Evolutionary conservation across 164 flowering plant species (phyloP).

Genomic region (Vitis cinerea): DNA sequence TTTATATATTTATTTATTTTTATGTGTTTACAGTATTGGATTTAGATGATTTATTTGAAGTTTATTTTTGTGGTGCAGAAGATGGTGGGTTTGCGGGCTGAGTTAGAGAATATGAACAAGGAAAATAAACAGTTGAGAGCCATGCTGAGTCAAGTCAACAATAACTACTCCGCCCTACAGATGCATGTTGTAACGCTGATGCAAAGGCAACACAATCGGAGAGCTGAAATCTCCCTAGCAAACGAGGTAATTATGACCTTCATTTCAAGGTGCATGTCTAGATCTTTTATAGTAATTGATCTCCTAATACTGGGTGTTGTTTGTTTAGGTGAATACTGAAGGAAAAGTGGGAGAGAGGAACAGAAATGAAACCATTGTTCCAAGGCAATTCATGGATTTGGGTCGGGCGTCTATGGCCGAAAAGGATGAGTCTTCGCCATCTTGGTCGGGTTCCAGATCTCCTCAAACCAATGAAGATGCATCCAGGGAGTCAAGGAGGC

Average conservation of each 20-base stretch:
- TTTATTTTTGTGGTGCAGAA: constrained; percentile 1
- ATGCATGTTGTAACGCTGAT: constrained; percentile 27
- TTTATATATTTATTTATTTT: neutral
- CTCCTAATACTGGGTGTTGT: neutral
- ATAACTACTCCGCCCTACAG: constrained; percentile 31
- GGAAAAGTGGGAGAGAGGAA: constrained; percentile 6
- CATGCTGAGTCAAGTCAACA: constrained; percentile 31
- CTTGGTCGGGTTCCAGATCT: constrained; percentile 11
- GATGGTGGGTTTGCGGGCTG: constrained; percentile 21
- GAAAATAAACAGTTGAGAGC: constrained; percentile 46
- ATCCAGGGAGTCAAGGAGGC: constrained; percentile 8
- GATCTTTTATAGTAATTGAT: neutral
- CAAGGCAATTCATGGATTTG: constrained; percentile 25
- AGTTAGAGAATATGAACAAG: constrained; percentile 32
- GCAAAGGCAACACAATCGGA: constrained; percentile 25
- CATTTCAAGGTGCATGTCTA: too few relatives aligned
- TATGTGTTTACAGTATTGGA: neutral
- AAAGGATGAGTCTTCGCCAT: constrained; percentile 11
- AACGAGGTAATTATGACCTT: neutral
- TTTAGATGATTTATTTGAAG: neutral
- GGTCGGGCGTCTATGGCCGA: constrained; percentile 5
- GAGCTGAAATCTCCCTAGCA: neutral
- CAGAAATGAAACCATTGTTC: neutral
- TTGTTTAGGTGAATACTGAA: constrained; percentile 6
- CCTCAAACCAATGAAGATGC: constrained; percentile 5